These are phyloP conservation scores for Tricholoma flavovirens DNA, from an alignment of 768 basidiomycete genomes.

Conservation along the genomic window DNA sequence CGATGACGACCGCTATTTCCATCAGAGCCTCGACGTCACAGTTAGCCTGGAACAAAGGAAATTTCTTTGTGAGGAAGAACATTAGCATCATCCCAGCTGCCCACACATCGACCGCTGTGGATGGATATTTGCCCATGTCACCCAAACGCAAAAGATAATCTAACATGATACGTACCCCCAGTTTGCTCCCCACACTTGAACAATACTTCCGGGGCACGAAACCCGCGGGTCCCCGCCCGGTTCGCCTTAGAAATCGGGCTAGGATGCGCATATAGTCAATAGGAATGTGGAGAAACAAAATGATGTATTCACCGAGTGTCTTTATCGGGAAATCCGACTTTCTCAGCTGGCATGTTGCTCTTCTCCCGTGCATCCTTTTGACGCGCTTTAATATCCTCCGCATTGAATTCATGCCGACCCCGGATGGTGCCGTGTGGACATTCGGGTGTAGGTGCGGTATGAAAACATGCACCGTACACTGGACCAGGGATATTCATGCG, in stretches of 20 bases:
- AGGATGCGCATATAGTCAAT: not conserved
- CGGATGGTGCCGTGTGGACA: constrained; percentile 65
- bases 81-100: constrained; percentile 88
- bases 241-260: constrained; percentile 89
- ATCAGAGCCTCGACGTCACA: constrained; percentile 95
- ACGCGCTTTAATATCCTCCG: constrained; percentile 45
- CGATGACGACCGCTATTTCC: constrained; percentile 89
- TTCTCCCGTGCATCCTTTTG: constrained; percentile 58
- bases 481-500: constrained; percentile 46
- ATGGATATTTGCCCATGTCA: not conserved
- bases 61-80: constrained; percentile 88
- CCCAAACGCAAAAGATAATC: not conserved
- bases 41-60: constrained; percentile 89
- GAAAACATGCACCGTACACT: constrained; percentile 61
- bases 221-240: constrained; percentile 93
- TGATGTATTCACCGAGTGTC: constrained; percentile 52
- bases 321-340: constrained; percentile 73
- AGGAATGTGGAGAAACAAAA: not conserved
- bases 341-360: constrained; percentile 50
- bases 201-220: constrained; percentile 94
- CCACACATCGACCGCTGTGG: constrained; percentile 92
- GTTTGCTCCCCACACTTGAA: constrained; percentile 92
- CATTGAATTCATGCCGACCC: constrained; percentile 38
- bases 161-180: constrained; percentile 50
- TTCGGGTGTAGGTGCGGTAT: constrained; percentile 56